Evolutionary conservation across 805 yeast genomes (phyloP), one percentile per base, ranked within the genome.

Genomic region (Torulaspora maleeae): DNA sequence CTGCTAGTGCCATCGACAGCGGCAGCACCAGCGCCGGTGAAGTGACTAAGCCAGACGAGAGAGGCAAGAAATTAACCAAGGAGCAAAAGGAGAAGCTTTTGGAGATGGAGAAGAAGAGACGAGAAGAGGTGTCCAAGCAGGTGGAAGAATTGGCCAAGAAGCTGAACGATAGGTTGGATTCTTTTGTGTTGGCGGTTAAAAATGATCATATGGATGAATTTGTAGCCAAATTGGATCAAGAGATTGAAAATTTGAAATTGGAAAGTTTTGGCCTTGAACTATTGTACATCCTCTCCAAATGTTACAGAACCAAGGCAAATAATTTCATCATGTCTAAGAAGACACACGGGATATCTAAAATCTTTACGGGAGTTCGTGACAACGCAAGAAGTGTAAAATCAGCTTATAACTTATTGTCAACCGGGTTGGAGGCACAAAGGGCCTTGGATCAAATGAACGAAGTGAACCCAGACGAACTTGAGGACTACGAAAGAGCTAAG

Each of bases 231-330:
- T 69, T 86, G 24, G 66, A 69, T 32, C 69, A 71, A 44, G 93
- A 86, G 59, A 77, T 85, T 36, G 90, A 85, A 54, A 85, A 85
- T 50, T 71, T 93, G 61, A 93, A 93, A 65, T 79, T 88, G 76
- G 99, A 93, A 72, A 86, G 96, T 43, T 93, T 93, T 69, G 99
- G 99, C 11, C 68, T 91, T 41, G 95, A 91, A 67, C 73, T 93
- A 41, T 70, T 91, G 52, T 89, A 83, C 53, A 71, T 91, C 15
- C 83, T 93, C 50, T 97, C 98, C 15, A 76, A 76, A 49, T 78
- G 86, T 4, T 93, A 93, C 66, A 74, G 74, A 45, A 72, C 77
- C 28, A 88, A 88, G 59, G 95, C 95, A 2, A 72, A 78, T 47
- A 86, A 85, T 19, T 80, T 78, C 47, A 68, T 88, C 43, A 80